Base-by-base conservation (phyloP, 768 basidiomycete genomes). In the Pleurotus djamor region DNA sequence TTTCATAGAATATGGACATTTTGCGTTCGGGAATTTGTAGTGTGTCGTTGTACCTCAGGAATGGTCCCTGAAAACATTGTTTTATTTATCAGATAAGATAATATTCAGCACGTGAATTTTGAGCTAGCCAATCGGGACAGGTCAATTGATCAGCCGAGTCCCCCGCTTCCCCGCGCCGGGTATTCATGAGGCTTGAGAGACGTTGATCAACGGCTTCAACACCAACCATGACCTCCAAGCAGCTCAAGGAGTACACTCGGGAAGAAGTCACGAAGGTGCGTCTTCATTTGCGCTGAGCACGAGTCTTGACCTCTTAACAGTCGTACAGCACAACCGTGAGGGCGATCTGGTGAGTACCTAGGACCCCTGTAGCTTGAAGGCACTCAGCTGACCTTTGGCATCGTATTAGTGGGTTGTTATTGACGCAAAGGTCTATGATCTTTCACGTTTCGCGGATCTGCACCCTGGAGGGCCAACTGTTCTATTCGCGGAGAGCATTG, bases 381-480 rank as follows among this genome's bases (percentile, higher is more conserved):
- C 12, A 17, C 51, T 17, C 17, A 33, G 41, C 47, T 38, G 50
- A 51, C 58, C 59, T 60, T 12, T 34, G 21, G 21, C 21, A 28
- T 28, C 21, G 16, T 6, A 44, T 2, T 64, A 94, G 86, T 95
- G 94, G 92, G 80, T 94, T 47, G 76, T 90, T 37, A 79, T 94
- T 52, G 92, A 94, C 69, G 76, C 88, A 6, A 90, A 88, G 65
- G 91, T 94, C 33, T 94, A 89, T 59, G 85, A 94, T 67, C 70
- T 98, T 34, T 84, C 89, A 41, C 86, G 83, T 61, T 97, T 98
- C 65, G 87, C 85, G 21, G 77, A 85, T 61, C 73, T 97, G 52
- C 96, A 98, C 67, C 96, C 94, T 0, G 84, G 95, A 55, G 94
- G 95, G 8, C 69, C 83, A 32, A 87, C 84, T 36, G 93, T 96